Base-by-base conservation (phyloP, 2,329 filamentous ascomycete genomes). In the Penicillium thymicola region DNA sequence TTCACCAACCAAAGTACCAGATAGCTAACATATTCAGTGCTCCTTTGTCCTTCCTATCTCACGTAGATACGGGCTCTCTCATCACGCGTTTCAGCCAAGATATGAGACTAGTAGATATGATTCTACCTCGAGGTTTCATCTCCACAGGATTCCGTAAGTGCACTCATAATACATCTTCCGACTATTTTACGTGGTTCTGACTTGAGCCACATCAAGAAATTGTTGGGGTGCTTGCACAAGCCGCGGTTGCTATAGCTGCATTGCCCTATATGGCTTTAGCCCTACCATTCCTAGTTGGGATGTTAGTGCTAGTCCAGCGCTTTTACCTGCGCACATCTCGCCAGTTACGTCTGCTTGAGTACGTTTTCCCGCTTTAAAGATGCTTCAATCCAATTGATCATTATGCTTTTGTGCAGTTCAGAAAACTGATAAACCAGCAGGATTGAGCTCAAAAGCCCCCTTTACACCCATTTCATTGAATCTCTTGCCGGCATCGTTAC, bases 401-500 rank as follows among this genome's bases (percentile, higher is more conserved):
- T 10, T 8, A 27, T 42, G 23, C 40, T 42, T 42, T 3, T 6
- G 8, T 2, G 9, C 16, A 23, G 23, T 43, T 23, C 2, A 32
- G 2, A 5, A 21, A 16, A 28, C 28, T 21, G n/a, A 42, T 5
- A 30, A n/a, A n/a, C 28, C 27, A n/a, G 1, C 11, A 59, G 53
- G 10, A 61, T 65, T 8, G 61, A 65, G 44, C 52, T 59, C 32
- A 64, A 65, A 40, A 56, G 53, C n/a, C 59, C 59, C 41, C 50
- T 62, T 23, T 63, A 62, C 42, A 62, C 62, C 18, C 60, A 66
- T 41, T 59, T 64, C 49, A 59, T 62, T 14, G 59, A 61, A 37
- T 59, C 60, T 0, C 51, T 63, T 3, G 42, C 55, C 0, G 60
- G 62, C 14, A 7, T 64, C 4, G 34, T 45, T n/a, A 63, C 62